Percentiles rank a stretch among this genome's conserved stretches.
phyloP scores from a whole-genome alignment of 177 flowering plant species.

The Telopea speciosissima region DNA sequence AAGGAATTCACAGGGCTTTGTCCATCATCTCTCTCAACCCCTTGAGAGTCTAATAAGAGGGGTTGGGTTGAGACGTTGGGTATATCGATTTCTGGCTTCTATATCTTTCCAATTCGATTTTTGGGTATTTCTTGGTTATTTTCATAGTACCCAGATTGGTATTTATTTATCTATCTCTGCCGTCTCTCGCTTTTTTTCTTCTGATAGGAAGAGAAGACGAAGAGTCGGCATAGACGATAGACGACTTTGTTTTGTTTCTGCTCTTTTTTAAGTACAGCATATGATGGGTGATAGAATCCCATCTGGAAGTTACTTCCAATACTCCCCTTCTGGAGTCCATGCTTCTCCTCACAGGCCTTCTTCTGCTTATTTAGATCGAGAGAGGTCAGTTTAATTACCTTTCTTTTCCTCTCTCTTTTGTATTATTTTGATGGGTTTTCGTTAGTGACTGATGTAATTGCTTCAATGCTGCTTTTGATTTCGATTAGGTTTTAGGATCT shows the following conservation, averaged over 20 bases:
- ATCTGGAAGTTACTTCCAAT: constrained; percentile 45
- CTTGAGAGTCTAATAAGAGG: background rate
- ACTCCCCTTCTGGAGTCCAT: constrained; percentile 40
- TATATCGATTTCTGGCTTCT: background rate
- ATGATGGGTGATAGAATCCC: constrained; percentile 42
- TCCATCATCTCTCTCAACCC: background rate
- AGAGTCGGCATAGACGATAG: background rate
- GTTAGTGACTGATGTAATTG: background rate
- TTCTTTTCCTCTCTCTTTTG: background rate
- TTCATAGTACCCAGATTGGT: too few relatives aligned
- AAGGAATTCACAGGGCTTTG: background rate
- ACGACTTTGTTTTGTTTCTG: background rate
- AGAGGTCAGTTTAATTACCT: constrained; percentile 19
- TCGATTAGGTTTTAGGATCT: constrained; percentile 1
- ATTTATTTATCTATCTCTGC: background rate
- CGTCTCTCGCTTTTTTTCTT: background rate
- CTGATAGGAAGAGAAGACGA: too few relatives aligned
- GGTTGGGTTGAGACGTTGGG: background rate
- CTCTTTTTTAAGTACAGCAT: background rate
- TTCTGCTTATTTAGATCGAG: constrained; percentile 36
- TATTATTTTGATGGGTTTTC: background rate
- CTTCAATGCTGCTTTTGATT: background rate
- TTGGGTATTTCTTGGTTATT: background rate
- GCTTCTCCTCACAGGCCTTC: constrained; percentile 41
- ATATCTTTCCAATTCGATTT: background rate